These are phyloP conservation scores for Boletellus deceptivus DNA, from an alignment of 1,284 basidiomycete genomes.

Conservation along the genomic window DNA sequence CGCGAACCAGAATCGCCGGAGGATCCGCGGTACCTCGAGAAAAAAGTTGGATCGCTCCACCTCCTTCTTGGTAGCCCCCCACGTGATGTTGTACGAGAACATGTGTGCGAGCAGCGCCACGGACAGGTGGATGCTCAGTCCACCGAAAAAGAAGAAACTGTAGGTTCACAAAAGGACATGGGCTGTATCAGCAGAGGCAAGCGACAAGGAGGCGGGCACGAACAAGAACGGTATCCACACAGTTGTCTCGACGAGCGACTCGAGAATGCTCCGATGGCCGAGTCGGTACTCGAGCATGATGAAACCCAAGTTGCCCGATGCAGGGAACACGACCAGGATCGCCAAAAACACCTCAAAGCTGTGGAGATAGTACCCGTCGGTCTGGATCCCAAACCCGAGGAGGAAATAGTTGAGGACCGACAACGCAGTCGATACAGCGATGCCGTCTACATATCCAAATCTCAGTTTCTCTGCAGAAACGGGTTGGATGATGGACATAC, in stretches of 20 bases:
- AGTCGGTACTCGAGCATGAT: constrained; percentile 76
- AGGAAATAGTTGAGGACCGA: constrained; percentile 73
- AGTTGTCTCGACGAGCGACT: constrained; percentile 41
- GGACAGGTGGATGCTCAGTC: constrained; percentile 70
- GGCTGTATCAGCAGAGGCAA: neutral
- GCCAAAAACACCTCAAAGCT: constrained; percentile 76
- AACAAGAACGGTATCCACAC: constrained; percentile 80
- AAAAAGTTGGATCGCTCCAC: constrained; percentile 84
- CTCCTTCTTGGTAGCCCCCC: constrained; percentile 78
- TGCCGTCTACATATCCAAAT: constrained; percentile 52
- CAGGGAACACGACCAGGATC: constrained; percentile 72
- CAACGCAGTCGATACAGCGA: constrained; percentile 64
- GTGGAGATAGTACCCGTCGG: constrained; percentile 70
- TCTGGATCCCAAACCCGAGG: constrained; percentile 59
- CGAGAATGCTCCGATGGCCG: constrained; percentile 54
- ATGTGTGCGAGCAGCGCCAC: constrained; percentile 75
- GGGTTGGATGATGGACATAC: constrained; percentile 22
- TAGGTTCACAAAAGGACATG: neutral
- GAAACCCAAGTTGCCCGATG: constrained; percentile 68
- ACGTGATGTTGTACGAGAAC: constrained; percentile 83
- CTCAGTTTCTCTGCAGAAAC: too few species aligned
- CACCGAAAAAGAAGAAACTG: constrained; percentile 85
- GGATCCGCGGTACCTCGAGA: constrained; percentile 80
- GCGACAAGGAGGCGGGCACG: constrained; percentile 27
- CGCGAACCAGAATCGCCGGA: constrained; percentile 54